Conservation (phyloP, 768 basidiomycete species). For the Amanita jacksonii region DNA sequence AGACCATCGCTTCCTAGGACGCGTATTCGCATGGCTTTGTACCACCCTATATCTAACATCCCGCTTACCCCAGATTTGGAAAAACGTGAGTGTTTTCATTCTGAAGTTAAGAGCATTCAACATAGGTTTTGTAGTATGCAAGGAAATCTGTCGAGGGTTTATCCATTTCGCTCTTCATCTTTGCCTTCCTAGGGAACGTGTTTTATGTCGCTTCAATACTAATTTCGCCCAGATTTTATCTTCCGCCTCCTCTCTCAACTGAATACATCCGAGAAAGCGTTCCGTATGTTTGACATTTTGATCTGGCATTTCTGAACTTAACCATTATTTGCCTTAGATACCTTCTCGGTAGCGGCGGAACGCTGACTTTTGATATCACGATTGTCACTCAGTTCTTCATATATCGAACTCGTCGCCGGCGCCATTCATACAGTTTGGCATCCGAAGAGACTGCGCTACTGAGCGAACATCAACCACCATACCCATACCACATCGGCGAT, state of each 20-base stretch:
- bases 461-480: conserved; percentile 20
- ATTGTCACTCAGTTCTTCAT: conserved; percentile 82
- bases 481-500: background rate
- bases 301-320: conserved; percentile 1
- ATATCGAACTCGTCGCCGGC: conserved; percentile 51
- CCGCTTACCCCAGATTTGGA: conserved; percentile 97
- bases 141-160: conserved; percentile 93
- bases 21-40: conserved; percentile 91
- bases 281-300: conserved; percentile 65
- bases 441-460: conserved; percentile 37
- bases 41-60: conserved; percentile 90
- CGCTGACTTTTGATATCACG: conserved; percentile 85
- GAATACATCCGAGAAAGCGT: conserved; percentile 73
- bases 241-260: conserved; percentile 49
- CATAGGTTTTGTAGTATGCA: conserved; percentile 43
- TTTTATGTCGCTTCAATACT: conserved; percentile 91
- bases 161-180: conserved; percentile 87
- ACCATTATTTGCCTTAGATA: conserved; percentile 40
- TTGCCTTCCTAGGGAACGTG: conserved; percentile 88
- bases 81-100: conserved; percentile 64
- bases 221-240: conserved; percentile 54
- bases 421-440: conserved; percentile 14
- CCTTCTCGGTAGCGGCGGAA: conserved; percentile 86
- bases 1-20: conserved; percentile 66
- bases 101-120: background rate